These are phyloP conservation scores for Mycosphaerella arachidis DNA, from an alignment of 2,329 filamentous ascomycete genomes.

Conservation along the genomic window DNA sequence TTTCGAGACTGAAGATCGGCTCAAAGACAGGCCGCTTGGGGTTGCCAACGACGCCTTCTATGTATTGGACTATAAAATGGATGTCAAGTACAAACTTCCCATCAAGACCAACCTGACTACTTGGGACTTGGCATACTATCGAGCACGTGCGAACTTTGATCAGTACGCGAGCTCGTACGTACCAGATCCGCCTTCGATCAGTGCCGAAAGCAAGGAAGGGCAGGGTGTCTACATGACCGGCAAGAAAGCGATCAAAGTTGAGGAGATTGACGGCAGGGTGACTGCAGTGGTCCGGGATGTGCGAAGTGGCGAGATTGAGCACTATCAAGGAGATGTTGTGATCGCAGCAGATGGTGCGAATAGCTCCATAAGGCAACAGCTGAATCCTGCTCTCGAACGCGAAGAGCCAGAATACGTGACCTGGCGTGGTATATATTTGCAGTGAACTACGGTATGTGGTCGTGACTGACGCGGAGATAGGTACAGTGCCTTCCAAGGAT, in stretches of 20 bases:
- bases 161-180: conserved; percentile 15
- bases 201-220: conserved; percentile 5
- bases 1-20: conserved; percentile 19
- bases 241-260: conserved; percentile 10
- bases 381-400: conserved; percentile 14
- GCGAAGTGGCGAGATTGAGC: conserved; percentile 2
- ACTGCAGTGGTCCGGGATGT: conserved; percentile 8
- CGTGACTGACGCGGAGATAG: neutral
- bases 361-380: conserved; percentile 15
- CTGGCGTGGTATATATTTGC: conserved; percentile 15
- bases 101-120: conserved; percentile 10
- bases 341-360: conserved; percentile 24
- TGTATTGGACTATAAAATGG: conserved; percentile 14
- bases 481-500: conserved; percentile 11
- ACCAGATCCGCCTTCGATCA: conserved; percentile 6
- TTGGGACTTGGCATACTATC: conserved; percentile 21
- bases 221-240: conserved; percentile 8
- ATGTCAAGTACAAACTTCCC: conserved; percentile 6
- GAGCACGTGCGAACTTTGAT: conserved; percentile 20
- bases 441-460: neutral
- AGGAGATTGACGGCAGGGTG: conserved; percentile 5
- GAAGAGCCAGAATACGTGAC: conserved; percentile 22
- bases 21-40: conserved; percentile 12
- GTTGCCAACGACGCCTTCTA: conserved; percentile 8
- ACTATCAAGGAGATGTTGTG: conserved; percentile 16